Evolutionary conservation across 768 basidiomycete genomes (phyloP).

Genomic region (Collybia sordida): DNA sequence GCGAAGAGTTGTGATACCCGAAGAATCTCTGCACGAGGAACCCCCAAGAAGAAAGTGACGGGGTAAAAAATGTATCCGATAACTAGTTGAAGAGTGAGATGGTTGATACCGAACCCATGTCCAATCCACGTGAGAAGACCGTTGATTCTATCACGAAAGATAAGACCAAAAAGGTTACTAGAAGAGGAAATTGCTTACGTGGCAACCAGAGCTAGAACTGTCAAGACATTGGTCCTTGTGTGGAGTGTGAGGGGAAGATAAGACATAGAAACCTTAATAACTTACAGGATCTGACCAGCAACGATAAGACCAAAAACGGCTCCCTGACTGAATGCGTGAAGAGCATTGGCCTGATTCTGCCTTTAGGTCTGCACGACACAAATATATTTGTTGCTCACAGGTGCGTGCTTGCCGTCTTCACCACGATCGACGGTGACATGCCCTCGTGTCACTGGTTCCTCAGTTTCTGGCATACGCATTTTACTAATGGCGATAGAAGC

Average conservation of each 20-base stretch:
- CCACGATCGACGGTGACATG: conserved; percentile 80
- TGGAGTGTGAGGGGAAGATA: background rate
- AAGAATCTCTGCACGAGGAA: conserved; percentile 80
- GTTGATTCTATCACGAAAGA: conserved; percentile 51
- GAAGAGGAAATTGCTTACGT: conserved; percentile 28
- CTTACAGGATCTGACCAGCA: conserved; percentile 84
- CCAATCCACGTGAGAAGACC: conserved; percentile 90
- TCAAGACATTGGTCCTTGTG: conserved; percentile 76
- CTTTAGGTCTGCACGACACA: background rate
- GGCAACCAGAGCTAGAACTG: conserved; percentile 79
- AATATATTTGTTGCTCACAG: conserved; percentile 34
- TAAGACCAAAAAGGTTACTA: background rate
- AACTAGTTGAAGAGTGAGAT: conserved; percentile 81
- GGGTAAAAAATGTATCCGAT: conserved; percentile 90
- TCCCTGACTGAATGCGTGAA: conserved; percentile 88
- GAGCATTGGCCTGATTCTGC: conserved; percentile 58
- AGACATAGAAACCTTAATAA: background rate
- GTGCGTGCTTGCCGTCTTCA: conserved; percentile 48
- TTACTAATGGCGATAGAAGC: conserved; percentile 93
- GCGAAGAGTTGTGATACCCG: conserved; percentile 79
- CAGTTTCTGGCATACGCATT: conserved; percentile 79
- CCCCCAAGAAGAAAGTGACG: conserved; percentile 77
- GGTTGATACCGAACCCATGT: conserved; percentile 78
- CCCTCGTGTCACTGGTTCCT: conserved; percentile 85
- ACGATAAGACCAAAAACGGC: conserved; percentile 84